A percentile compares a stretch with the other conserved stretches of the same genome.
phyloP scores from a whole-genome alignment of 345 rosid genomes.

The Iberis pinnata region DNA sequence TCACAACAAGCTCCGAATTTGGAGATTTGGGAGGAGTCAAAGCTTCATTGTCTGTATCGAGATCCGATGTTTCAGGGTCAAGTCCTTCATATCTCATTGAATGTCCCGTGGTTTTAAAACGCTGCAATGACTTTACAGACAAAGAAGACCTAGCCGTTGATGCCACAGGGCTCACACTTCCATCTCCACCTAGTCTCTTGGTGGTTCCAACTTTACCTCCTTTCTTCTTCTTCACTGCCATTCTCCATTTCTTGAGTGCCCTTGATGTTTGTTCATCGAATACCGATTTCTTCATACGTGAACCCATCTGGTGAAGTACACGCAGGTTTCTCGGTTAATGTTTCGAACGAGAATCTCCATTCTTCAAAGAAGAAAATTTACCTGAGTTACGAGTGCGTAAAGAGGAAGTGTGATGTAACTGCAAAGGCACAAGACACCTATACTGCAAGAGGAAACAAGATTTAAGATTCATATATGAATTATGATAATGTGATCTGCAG shows the following conservation, averaged over 20 bases:
- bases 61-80: conserved; percentile 50
- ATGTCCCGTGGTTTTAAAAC: conserved; percentile 80
- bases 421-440: conserved; percentile 53
- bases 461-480: background rate
- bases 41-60: conserved; percentile 47
- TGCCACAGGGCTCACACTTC: conserved; percentile 32
- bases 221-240: conserved; percentile 58
- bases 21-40: conserved; percentile 49
- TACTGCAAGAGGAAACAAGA: conserved; percentile 43
- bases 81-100: conserved; percentile 45
- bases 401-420: conserved; percentile 93
- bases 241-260: conserved; percentile 89
- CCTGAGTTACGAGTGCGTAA: conserved; percentile 94
- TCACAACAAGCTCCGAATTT: conserved; percentile 29
- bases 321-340: background rate
- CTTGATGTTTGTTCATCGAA: conserved; percentile 90
- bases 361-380: conserved; percentile 16
- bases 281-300: conserved; percentile 74
- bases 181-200: conserved; percentile 42
- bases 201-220: conserved; percentile 37
- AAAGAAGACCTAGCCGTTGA: conserved; percentile 32
- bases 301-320: conserved; percentile 70
- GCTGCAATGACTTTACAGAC: conserved; percentile 40
- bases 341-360: background rate
- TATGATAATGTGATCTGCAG: background rate